Percentiles rank a stretch among this genome's conserved stretches.
Evolutionary conservation across 2,329 filamentous ascomycete species (phyloP).

Genomic region (Hypoxylon sp.): DNA sequence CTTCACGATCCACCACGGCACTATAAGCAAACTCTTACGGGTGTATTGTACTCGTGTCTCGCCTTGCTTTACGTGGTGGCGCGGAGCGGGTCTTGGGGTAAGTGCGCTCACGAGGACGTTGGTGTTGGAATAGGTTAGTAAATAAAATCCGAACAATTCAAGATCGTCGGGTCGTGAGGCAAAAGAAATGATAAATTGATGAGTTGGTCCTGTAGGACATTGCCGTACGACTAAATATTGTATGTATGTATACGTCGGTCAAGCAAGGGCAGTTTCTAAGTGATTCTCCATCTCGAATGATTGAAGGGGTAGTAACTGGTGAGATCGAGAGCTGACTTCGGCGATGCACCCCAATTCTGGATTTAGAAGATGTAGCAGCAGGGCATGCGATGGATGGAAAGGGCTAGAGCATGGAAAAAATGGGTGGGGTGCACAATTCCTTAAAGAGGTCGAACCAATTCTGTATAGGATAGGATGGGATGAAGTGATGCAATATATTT

Average conservation of each 20-base stretch:
- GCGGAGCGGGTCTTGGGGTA: conserved; percentile 41
- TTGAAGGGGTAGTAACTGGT: conserved; percentile 6
- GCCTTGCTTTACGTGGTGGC: conserved; percentile 29
- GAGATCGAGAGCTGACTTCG: conserved; percentile 13
- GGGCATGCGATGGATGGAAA: conserved; percentile 16
- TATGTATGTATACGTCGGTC: conserved; percentile 27
- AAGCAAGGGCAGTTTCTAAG: conserved; percentile 30
- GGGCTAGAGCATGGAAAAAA: conserved; percentile 23
- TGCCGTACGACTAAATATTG: neutral
- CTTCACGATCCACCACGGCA: neutral
- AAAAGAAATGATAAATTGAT: conserved; percentile 23
- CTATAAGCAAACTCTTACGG: conserved; percentile 29
- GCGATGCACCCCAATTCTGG: conserved; percentile 10
- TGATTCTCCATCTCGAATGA: conserved; percentile 29
- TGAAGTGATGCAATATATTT: conserved; percentile 42
- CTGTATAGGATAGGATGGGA: neutral
- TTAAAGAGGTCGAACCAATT: conserved; percentile 12
- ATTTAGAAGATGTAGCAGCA: conserved; percentile 9
- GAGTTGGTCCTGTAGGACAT: conserved; percentile 19
- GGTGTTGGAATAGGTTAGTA: conserved; percentile 24
- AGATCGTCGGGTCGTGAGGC: conserved; percentile 16
- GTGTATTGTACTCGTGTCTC: conserved; percentile 20
- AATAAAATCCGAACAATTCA: conserved; percentile 29
- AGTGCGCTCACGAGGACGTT: conserved; percentile 31
- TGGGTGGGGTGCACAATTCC: conserved; percentile 24